Evolutionary conservation across 768 basidiomycete species (phyloP), one percentile per base, ranked within the genome.

Genomic region (Boletus sensibilis): DNA sequence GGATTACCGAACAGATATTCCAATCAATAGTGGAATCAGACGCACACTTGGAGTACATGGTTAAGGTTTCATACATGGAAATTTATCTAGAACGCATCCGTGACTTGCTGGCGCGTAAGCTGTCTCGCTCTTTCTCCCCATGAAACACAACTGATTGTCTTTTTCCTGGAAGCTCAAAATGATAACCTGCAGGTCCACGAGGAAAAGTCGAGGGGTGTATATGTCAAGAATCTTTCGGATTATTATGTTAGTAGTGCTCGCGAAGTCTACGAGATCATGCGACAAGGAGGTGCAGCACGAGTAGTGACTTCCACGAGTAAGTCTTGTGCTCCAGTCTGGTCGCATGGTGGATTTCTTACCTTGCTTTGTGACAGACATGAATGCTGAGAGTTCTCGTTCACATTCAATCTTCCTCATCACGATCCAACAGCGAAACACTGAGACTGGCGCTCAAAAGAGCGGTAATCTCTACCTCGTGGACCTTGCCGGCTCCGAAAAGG

Each of bases 11-110:
- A 72, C 97, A 99, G 73, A 97, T 99, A 69, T 99, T 99, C 74
- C 91, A 94, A 61, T 94, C 94, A 48, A 99, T 99, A 69, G 88
- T 97, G 55, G 87, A 94, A 67, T 96, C 94, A 53, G 96, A 98
- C 63, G 83, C 91, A 35, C 92, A 93, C 72, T 77, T 99, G 55
- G 97, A 99, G 74, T 99, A 99, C 72, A 86, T 98, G 61, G 97
- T 99, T 72, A 99, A 99, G 76, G 97, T 98, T 50, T 97, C 94
- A 35, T 99, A 98, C 74, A 98, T 99, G 96, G 97, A 99, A 77
- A 98, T 99, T 57, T 99, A 99, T 74, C 81, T 98, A 58, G 97
- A 99, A 74, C 85, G 88, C 59, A 93, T 99, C 62, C 83, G 95
- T 50, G 97, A 99, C 80, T 76, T 99, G 53, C 81, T 99, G 52